phyloP scores from a whole-genome alignment of 345 rosid genomes.

The Turnera subulata region DNA sequence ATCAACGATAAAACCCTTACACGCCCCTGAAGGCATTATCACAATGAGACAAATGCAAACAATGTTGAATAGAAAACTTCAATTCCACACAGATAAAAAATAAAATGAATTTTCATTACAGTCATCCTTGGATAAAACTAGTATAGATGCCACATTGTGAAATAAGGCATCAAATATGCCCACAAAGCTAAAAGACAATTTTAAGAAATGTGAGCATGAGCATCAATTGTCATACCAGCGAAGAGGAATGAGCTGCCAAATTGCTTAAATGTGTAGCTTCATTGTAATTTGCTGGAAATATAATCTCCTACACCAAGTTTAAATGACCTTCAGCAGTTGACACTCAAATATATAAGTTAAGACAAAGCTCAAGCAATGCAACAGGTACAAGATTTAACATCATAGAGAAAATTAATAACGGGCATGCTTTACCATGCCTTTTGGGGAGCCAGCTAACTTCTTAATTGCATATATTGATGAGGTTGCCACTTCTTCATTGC shows the following conservation, averaged over 20 bases:
- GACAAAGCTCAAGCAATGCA: neutral
- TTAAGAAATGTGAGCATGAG: neutral
- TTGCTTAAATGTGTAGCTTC: constrained; percentile 64
- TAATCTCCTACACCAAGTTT: constrained; percentile 44
- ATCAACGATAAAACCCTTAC: constrained; percentile 70
- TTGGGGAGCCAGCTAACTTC: constrained; percentile 54
- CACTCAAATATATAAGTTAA: constrained; percentile 10
- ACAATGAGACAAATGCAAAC: constrained; percentile 8
- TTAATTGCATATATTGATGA: constrained; percentile 67
- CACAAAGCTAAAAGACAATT: too few relatives aligned
- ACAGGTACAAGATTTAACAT: neutral
- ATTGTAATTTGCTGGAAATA: constrained; percentile 50
- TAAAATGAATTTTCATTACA: too few relatives aligned
- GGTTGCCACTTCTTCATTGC: constrained; percentile 72
- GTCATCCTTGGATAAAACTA: too few relatives aligned
- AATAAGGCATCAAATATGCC: too few relatives aligned
- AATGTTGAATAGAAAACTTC: neutral
- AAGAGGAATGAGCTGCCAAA: constrained; percentile 55
- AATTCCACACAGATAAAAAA: too few relatives aligned
- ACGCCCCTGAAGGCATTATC: constrained; percentile 56
- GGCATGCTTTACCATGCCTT: constrained; percentile 56
- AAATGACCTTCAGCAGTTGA: neutral
- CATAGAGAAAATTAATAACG: constrained; percentile 7
- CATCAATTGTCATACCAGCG: constrained; percentile 49
- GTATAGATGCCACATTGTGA: too few relatives aligned